Conservation (phyloP, 179 eudicot species). For the Corrigiola litoralis region DNA sequence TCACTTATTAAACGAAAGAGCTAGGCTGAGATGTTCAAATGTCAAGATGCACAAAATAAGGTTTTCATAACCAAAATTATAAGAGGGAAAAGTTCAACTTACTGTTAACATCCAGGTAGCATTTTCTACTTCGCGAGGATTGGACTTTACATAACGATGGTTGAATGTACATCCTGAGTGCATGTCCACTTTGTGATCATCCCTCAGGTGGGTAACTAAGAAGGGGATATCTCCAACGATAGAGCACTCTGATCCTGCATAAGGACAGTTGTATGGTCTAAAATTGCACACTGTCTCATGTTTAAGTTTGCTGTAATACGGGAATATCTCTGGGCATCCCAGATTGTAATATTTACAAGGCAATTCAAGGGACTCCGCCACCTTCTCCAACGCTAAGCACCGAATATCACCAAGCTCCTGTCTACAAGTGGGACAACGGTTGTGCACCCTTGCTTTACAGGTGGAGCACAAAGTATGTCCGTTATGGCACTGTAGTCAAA, state of each 20-base stretch:
- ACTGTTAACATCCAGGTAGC: conserved; percentile 99
- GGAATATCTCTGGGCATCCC: conserved; percentile 82
- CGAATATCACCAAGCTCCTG: conserved; percentile 86
- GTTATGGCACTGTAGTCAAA: conserved; percentile 80
- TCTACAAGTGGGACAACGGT: conserved; percentile 80
- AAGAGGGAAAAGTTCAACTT: conserved; percentile 27
- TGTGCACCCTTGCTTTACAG: conserved; percentile 75
- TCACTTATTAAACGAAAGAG: neutral
- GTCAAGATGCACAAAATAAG: neutral
- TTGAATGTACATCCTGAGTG: conserved; percentile 88
- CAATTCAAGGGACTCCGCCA: conserved; percentile 82
- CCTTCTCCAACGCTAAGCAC: conserved; percentile 87
- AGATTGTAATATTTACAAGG: conserved; percentile 75
- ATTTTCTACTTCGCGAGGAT: conserved; percentile 88
- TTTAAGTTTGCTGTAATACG: conserved; percentile 73
- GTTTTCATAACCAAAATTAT: neutral
- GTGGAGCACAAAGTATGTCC: conserved; percentile 87
- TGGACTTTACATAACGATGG: conserved; percentile 84
- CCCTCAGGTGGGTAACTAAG: conserved; percentile 73
- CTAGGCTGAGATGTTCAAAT: no score
- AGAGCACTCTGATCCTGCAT: conserved; percentile 91
- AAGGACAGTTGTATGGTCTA: conserved; percentile 87
- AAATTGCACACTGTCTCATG: conserved; percentile 76
- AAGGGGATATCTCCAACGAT: conserved; percentile 64
- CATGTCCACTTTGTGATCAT: conserved; percentile 89